Evolutionary conservation across 139 green algal species (phyloP).

Genomic region (Micractinium sp.): DNA sequence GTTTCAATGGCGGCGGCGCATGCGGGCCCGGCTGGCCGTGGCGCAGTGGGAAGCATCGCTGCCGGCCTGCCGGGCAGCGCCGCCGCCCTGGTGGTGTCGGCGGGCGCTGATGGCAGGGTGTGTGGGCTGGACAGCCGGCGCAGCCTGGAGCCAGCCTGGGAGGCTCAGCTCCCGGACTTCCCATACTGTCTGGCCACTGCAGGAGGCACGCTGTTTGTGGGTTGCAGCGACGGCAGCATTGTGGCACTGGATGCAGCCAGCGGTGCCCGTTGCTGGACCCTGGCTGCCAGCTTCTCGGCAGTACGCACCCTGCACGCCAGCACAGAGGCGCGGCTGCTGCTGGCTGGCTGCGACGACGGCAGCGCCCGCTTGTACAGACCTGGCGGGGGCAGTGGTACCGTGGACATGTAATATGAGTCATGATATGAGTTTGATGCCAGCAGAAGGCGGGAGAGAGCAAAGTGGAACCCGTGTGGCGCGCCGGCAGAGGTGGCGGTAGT

Average conservation of each 20-base stretch:
- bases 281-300: not conserved
- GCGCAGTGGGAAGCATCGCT: slow-evolving; percentile 7
- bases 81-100: not conserved
- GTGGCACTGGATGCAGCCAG: not conserved
- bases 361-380: not conserved
- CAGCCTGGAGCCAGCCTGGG: not conserved
- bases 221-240: slow-evolving; percentile 8
- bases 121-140: not conserved
- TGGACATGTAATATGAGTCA: too few relatives aligned
- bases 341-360: not conserved
- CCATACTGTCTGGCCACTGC: not conserved
- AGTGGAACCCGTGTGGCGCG: too few relatives aligned
- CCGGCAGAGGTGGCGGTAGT: too few relatives aligned
- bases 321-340: not conserved
- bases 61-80: not conserved
- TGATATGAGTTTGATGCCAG: too few relatives aligned
- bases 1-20: not conserved
- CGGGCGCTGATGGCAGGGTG: not conserved
- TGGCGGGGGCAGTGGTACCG: too few relatives aligned
- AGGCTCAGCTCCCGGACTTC: not conserved
- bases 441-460: too few relatives aligned
- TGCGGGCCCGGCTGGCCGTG: not conserved
- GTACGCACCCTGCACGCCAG: not conserved
- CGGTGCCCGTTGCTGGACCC: not conserved
- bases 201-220: not conserved